Conservation (phyloP, 305 asterid genomes). For the Solanum hybrid region DNA sequence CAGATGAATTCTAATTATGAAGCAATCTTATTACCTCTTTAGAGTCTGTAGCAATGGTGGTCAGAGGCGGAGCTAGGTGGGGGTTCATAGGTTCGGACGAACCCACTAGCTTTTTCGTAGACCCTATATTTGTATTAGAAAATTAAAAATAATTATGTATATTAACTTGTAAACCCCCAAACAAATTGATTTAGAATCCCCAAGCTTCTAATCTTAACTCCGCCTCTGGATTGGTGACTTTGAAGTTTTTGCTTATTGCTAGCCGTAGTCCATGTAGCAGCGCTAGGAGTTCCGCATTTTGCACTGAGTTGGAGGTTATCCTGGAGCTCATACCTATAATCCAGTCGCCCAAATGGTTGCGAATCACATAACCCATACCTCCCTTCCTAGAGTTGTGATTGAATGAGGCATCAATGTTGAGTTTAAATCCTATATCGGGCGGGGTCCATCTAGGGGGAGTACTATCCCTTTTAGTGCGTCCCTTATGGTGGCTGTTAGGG, state of each 20-base stretch:
- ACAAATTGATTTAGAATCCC: too few relatives aligned
- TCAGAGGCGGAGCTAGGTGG: too few relatives aligned
- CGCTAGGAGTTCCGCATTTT: neutral
- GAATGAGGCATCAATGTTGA: neutral
- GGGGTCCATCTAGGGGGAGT: neutral
- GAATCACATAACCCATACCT: neutral
- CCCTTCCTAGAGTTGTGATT: neutral
- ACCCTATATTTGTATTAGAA: too few relatives aligned
- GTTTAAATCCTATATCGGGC: too few relatives aligned
- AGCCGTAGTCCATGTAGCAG: neutral
- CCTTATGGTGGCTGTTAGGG: neutral
- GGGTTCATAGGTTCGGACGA: too few relatives aligned
- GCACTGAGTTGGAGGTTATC: neutral
- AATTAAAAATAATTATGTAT: too few relatives aligned
- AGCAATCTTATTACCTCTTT: neutral
- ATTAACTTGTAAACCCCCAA: too few relatives aligned
- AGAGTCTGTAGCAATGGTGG: neutral
- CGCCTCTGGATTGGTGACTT: neutral
- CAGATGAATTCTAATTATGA: neutral
- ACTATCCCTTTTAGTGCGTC: neutral
- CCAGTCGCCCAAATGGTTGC: neutral
- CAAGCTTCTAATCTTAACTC: too few relatives aligned
- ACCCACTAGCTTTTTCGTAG: too few relatives aligned
- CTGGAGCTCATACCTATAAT: neutral
- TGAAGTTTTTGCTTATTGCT: neutral